These are phyloP conservation scores for Jasminum sambac DNA, from an alignment of 257 asterid species.

Conservation along the genomic window DNA sequence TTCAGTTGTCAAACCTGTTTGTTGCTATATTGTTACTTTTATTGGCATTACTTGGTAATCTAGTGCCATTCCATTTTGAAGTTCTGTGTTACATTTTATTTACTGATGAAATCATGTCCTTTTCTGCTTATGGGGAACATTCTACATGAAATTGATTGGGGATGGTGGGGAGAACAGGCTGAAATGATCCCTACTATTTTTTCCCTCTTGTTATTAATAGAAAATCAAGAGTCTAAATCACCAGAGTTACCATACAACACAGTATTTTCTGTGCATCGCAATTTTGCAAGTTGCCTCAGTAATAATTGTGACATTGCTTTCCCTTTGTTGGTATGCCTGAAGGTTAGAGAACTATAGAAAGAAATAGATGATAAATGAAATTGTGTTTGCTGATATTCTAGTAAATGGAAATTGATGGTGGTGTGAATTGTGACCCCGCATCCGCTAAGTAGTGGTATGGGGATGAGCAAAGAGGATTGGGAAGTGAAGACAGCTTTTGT, in stretches of 20 bases:
- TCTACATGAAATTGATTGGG: background rate
- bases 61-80: background rate
- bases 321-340: background rate
- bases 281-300: background rate
- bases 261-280: conserved; percentile 1
- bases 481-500: background rate
- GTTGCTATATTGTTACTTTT: background rate
- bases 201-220: too few relatives aligned
- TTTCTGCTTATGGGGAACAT: background rate
- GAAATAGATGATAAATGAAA: background rate
- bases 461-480: background rate
- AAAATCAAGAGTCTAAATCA: background rate
- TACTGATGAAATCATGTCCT: background rate
- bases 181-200: background rate
- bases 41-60: background rate
- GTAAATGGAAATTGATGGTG: background rate
- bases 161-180: background rate
- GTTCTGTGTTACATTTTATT: background rate
- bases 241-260: background rate
- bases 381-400: background rate
- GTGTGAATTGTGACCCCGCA: background rate
- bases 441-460: background rate
- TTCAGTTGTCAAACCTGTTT: background rate
- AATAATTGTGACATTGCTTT: background rate
- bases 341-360: background rate